Evolutionary conservation across 2,329 filamentous ascomycete genomes (phyloP).

Genomic region (Colletotrichum horii): DNA sequence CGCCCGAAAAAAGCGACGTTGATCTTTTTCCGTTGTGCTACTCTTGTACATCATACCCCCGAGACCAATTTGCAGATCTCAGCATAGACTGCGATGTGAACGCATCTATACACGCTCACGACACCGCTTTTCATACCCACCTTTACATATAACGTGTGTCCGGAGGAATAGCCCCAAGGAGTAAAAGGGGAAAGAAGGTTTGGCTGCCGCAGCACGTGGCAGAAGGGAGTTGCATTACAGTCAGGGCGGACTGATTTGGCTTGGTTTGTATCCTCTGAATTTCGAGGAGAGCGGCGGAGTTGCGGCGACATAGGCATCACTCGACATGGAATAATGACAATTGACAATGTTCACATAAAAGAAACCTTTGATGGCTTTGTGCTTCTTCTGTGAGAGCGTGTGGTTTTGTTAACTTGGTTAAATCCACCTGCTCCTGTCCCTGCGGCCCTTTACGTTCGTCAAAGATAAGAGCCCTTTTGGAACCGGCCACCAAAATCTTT

Average conservation of each 20-base stretch:
- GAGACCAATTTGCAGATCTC: conserved; percentile 18
- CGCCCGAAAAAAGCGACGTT: neutral
- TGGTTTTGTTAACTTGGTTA: neutral
- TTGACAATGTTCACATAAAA: conserved; percentile 10
- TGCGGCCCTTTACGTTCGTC: conserved; percentile 11
- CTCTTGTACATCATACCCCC: conserved; percentile 20
- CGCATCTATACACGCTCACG: conserved; percentile 11
- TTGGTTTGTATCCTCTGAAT: conserved; percentile 23
- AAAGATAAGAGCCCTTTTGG: conserved; percentile 73
- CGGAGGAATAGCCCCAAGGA: neutral
- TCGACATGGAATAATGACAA: conserved; percentile 22
- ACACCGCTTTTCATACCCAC: conserved; percentile 19
- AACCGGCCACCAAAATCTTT: conserved; percentile 85
- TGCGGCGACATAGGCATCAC: conserved; percentile 22
- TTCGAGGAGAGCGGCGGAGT: conserved; percentile 24
- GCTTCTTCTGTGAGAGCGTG: neutral
- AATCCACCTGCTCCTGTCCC: neutral
- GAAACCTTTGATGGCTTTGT: conserved; percentile 35
- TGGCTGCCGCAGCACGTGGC: neutral
- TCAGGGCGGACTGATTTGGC: conserved; percentile 9
- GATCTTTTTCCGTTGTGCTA: conserved; percentile 16
- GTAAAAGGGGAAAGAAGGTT: neutral
- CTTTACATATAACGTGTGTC: conserved; percentile 8
- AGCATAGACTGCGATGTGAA: conserved; percentile 9
- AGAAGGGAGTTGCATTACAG: neutral